Conservation (phyloP, 306 rosid species). For the Dryas drummondii region DNA sequence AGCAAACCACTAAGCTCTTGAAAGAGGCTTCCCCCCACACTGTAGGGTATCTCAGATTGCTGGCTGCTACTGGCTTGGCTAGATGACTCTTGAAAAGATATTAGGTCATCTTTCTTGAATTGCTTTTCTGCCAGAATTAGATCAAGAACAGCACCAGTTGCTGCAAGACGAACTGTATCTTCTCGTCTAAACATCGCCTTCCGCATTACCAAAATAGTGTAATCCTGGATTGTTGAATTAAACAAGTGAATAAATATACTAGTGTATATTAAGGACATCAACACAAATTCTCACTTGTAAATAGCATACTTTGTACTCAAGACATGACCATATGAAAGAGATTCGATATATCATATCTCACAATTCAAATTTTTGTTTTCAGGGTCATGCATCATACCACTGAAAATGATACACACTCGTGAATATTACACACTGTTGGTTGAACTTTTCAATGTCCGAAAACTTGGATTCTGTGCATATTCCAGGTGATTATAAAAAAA, state of each 20-base stretch:
- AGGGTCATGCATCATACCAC: neutral
- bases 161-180: conserved; percentile 41
- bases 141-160: conserved; percentile 36
- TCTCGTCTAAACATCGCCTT: conserved; percentile 49
- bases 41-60: conserved; percentile 27
- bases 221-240: conserved; percentile 29
- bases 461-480: neutral
- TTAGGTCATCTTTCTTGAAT: conserved; percentile 29
- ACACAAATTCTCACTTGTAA: neutral
- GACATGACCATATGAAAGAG: neutral
- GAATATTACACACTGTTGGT: neutral
- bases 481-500: neutral
- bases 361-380: neutral
- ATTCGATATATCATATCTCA: neutral
- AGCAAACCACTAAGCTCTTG: conserved; percentile 45
- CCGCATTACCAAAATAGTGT: conserved; percentile 41
- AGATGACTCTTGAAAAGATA: conserved; percentile 41
- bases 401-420: neutral
- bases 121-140: conserved; percentile 39
- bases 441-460: neutral
- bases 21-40: conserved; percentile 30
- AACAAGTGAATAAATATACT: neutral
- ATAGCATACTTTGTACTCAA: neutral
- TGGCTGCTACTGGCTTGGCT: conserved; percentile 51
- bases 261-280: neutral